Percentiles rank a stretch among this genome's conserved stretches.
Conservation (phyloP, 2,329 filamentous ascomycete species). For the Cercospora janseana region DNA sequence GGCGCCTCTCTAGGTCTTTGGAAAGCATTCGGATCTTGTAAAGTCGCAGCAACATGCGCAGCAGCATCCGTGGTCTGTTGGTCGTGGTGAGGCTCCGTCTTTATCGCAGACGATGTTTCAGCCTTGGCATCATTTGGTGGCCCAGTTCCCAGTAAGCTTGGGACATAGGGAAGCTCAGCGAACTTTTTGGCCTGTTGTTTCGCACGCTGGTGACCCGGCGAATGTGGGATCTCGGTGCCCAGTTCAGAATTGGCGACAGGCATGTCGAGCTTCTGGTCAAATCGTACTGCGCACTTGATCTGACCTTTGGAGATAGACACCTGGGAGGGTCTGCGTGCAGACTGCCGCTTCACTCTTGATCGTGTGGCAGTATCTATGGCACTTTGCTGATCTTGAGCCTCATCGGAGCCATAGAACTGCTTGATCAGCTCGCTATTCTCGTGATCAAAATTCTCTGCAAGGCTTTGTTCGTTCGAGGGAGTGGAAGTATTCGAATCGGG, state of each 20-base stretch:
- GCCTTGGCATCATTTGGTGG: neutral
- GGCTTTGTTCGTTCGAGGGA: neutral
- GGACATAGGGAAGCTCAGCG: neutral
- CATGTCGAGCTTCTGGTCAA: too few species aligned
- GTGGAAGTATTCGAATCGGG: too few species aligned
- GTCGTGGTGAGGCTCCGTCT: neutral
- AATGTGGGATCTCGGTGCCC: neutral
- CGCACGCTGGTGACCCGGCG: neutral
- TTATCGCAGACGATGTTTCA: neutral
- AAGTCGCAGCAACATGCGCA: too few species aligned
- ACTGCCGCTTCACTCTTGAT: too few species aligned
- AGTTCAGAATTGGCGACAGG: too few species aligned
- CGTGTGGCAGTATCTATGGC: too few species aligned
- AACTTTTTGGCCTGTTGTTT: neutral
- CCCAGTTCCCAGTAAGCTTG: neutral
- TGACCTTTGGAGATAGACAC: too few species aligned
- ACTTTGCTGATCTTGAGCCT: too few species aligned
- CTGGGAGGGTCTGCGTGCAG: too few species aligned
- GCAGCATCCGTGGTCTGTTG: too few species aligned
- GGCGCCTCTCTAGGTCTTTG: neutral
- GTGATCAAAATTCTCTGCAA: neutral
- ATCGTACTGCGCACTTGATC: too few species aligned
- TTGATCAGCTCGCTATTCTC: neutral
- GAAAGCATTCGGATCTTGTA: neutral
- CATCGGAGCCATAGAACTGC: neutral